Conservation (phyloP, 805 yeast species). For the Saccharomyces jurei region DNA sequence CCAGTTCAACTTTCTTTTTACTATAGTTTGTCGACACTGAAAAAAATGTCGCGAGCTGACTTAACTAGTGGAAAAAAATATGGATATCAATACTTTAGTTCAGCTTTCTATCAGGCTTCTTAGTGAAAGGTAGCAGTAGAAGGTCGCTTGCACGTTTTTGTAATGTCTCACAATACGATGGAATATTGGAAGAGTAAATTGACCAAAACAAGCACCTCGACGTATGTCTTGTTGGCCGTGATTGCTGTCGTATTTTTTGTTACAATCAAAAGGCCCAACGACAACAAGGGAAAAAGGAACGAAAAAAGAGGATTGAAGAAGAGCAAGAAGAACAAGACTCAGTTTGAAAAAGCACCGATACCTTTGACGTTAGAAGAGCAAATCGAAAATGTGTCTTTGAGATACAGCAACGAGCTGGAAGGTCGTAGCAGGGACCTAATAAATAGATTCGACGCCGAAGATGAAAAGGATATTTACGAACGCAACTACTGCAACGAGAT, state of each 20-base stretch:
- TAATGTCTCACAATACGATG: background rate
- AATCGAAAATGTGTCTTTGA: slow-evolving; percentile 19
- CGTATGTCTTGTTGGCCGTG: background rate
- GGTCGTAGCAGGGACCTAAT: slow-evolving; percentile 15
- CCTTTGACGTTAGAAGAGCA: slow-evolving; percentile 21
- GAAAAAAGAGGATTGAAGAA: slow-evolving; percentile 7
- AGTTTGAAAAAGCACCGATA: slow-evolving; percentile 10
- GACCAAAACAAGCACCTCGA: background rate
- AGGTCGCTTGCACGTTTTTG: background rate
- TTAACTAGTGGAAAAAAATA: background rate
- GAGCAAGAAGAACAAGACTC: slow-evolving; percentile 2
- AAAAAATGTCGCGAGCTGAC: background rate
- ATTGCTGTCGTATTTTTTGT: background rate
- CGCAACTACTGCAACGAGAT: slow-evolving; percentile 57
- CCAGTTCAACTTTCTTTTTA: background rate
- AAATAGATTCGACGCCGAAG: slow-evolving; percentile 14
- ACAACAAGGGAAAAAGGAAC: background rate
- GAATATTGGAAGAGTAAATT: background rate
- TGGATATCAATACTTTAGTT: background rate
- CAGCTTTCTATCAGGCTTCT: background rate
- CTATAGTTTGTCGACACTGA: background rate
- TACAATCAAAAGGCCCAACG: background rate
- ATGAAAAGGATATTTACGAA: slow-evolving; percentile 35
- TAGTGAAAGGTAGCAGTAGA: background rate
- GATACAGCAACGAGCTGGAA: slow-evolving; percentile 23